Evolutionary conservation across 768 basidiomycete genomes (phyloP), one percentile per base, ranked within the genome.

Genomic region (Tephrocybe sp.): DNA sequence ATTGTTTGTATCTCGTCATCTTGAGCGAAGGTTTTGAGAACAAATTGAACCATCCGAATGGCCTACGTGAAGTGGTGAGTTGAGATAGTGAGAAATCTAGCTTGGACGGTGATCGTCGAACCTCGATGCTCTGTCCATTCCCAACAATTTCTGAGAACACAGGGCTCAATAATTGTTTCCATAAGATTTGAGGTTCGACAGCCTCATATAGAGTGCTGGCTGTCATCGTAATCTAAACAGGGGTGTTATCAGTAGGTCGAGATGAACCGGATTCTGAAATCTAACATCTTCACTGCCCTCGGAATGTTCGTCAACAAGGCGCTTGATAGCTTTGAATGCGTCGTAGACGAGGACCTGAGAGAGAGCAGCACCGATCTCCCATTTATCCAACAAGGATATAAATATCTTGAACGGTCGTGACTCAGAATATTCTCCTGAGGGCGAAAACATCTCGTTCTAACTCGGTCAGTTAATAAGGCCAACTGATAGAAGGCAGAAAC

Each of bases 391-490:
- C 15, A 98, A 68, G 1, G 93, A 95, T 20, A 98, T 86, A 66
- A 97, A 95, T 28, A 98, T 89, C 69, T 95, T 96, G 80, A 94
- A 98, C 0, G 97, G 93, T 21, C 91, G 74, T 3, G 89, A 88
- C 54, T 86, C 85, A 0, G 87, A 74, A 57, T 92, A 93, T 51
- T 85, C 84, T 44, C 79, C 77, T 2, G 84, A 84, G 2, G 86
- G 85, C 10, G 76, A 69, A 53, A 81, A 74, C 90, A 94, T 93
- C 56, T 94, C 91, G 39, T 78, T 75, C 87, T 93, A 60, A 20
- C 34, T 36, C 14, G 26, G 41, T 34, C 21, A 40, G 45, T 55
- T n/a, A 54, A 38, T n/a, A 23, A 32, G n/a, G 30, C 30, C 25
- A 15, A 28, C 26, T 56, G 7, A 21, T 7, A n/a, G 37, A 47